Evolutionary conservation across 768 basidiomycete species (phyloP), one percentile per base, ranked within the genome.

Genomic region (Amanita pseudoporphyria): DNA sequence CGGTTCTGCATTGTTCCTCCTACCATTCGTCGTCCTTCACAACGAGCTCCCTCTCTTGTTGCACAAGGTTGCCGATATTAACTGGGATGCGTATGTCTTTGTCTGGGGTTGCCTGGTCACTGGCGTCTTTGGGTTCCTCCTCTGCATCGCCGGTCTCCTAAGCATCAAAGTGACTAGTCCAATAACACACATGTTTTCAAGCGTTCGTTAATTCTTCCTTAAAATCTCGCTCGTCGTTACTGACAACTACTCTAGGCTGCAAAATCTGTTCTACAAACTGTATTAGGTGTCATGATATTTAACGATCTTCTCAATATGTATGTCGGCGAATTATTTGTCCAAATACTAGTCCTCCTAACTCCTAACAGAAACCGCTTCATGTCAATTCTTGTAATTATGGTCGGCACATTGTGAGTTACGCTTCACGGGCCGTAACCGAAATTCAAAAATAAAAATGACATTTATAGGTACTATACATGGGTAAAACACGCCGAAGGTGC

Each of bases 101-200:
- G 52, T 78, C 6, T 81, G 76, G 77, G 86, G 85, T 1, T 79
- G 72, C 51, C 53, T 79, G 40, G 69, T 84, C 41, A 87, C 86
- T 18, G 87, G 87, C 14, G 53, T 82, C n/a, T 84, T 87, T 53
- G 87, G 87, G 2, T 91, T 89, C 68, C 62, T 89, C 52, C 79
- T 91, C 33, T 87, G 84, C 55, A 66, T 91, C 35, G 86, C 88
- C 1, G 85, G 84, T 18, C 65, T 89, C 56, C 67, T 91, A 53
- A 85, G 83, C 59, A 87, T 91, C 68, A 84, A 84, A 60, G 77
- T 87, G 44, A 89, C 87, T 13, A 84, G 82, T 50, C 87, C 87
- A 4, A 75, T 91, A 47, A 88, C 86, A 1, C 88, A 89, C 62
- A 90, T 88, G 85, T 85, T 90, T 65, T 82, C 81, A 13, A 83